Evolutionary conservation across 2,329 filamentous ascomycete genomes (phyloP).

Genomic region (Xylariaceae sp.): DNA sequence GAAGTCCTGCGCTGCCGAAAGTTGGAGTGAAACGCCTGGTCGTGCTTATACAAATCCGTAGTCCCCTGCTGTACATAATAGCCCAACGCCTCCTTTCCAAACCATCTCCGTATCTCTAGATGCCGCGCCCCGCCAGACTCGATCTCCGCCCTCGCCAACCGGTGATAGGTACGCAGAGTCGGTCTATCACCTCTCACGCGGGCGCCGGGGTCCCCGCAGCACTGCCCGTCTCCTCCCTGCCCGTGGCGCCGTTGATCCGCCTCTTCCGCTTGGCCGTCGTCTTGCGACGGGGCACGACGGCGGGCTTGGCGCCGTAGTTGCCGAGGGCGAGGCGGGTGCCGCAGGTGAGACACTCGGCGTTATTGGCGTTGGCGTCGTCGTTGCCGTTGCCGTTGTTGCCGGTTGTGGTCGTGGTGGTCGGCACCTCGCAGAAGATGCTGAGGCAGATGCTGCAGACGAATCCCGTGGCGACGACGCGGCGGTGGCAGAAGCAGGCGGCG

Average conservation of each 20-base stretch:
- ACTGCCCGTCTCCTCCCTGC: conserved; percentile 50
- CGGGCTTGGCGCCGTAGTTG: conserved; percentile 66
- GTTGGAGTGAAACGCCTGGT: no score
- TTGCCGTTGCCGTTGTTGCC: no score
- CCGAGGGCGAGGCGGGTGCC: conserved; percentile 72
- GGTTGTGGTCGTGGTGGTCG: no score
- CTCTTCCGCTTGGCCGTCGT: conserved; percentile 65
- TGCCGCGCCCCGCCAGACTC: no score
- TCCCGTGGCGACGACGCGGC: conserved; percentile 80
- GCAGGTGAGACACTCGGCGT: conserved; percentile 72
- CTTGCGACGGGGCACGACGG: conserved; percentile 64
- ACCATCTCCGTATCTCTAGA: no score
- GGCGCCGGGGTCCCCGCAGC: conserved; percentile 53
- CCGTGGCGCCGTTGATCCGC: conserved; percentile 38
- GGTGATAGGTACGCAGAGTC: conserved; percentile 4
- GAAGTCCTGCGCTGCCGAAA: no score
- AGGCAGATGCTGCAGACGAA: conserved; percentile 96
- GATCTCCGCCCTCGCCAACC: no score
- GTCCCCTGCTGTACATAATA: no score
- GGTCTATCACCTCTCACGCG: conserved; percentile 17
- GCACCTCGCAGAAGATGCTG: conserved; percentile 76
- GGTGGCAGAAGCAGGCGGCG: conserved; percentile 96
- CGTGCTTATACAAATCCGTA: no score
- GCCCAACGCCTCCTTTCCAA: no score
- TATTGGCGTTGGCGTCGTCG: no score